Percentiles rank a stretch among this genome's conserved stretches.
These are phyloP conservation scores for Candida ovalis DNA, from an alignment of 805 yeast genomes.

Conservation along the genomic window DNA sequence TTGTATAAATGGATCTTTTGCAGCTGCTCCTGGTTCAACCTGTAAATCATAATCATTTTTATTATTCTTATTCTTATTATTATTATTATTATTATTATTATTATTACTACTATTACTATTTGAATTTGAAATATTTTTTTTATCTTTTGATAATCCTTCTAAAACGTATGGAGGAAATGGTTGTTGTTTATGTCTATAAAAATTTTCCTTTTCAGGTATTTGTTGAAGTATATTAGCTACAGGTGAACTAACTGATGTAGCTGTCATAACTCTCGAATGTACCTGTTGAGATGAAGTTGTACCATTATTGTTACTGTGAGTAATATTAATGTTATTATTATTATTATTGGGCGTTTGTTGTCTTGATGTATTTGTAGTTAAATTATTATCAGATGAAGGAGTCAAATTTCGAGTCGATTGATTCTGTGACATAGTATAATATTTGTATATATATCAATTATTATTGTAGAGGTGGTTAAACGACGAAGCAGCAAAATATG, in stretches of 20 bases:
- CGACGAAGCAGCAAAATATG: not conserved
- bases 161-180: slow-evolving; percentile 64
- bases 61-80: not conserved
- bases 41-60: not conserved
- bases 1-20: slow-evolving; percentile 21
- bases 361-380: not conserved
- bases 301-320: not conserved
- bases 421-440: not conserved
- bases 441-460: not conserved
- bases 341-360: not conserved
- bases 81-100: too few species aligned
- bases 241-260: slow-evolving; percentile 7
- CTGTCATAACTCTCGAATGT: slow-evolving; percentile 8
- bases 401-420: not conserved
- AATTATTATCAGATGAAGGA: not conserved
- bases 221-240: slow-evolving; percentile 13
- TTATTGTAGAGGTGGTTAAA: not conserved
- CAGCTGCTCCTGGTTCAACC: not conserved
- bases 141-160: slow-evolving; percentile 43
- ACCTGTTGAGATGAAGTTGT: not conserved
- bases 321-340: not conserved
- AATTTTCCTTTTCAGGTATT: slow-evolving; percentile 7
- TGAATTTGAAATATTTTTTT: not conserved
- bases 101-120: too few species aligned
- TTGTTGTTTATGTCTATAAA: slow-evolving; percentile 22